Percentiles rank a stretch among this genome's conserved stretches.
phyloP scores from a whole-genome alignment of 441 rosid species.

The Biscutella auriculata region DNA sequence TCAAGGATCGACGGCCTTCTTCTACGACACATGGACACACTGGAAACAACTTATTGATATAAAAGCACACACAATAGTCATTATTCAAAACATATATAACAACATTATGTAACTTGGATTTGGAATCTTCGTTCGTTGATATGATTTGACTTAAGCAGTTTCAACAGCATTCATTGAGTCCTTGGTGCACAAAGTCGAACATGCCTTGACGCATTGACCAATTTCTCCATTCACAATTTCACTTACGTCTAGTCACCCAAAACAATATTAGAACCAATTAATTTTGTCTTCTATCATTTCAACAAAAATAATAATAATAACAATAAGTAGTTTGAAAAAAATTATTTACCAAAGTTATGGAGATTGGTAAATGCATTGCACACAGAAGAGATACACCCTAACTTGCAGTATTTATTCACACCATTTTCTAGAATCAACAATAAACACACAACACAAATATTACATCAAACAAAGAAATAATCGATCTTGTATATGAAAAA shows the following conservation, averaged over 20 bases:
- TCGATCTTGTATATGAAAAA: neutral
- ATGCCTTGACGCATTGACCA: neutral
- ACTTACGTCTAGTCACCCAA: neutral
- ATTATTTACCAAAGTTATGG: neutral
- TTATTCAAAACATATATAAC: too few relatives aligned
- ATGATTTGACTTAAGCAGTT: neutral
- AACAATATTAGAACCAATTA: neutral
- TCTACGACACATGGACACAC: too few relatives aligned
- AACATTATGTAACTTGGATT: too few relatives aligned
- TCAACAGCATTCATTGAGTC: neutral
- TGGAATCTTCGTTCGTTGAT: too few relatives aligned
- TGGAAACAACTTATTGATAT: too few relatives aligned
- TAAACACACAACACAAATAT: neutral
- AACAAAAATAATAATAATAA: neutral
- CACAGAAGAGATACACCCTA: neutral
- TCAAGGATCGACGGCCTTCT: too few relatives aligned
- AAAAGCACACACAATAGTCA: too few relatives aligned
- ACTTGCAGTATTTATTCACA: neutral
- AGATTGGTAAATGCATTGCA: neutral
- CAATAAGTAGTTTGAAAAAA: too few relatives aligned
- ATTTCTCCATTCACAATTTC: neutral
- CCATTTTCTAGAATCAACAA: neutral
- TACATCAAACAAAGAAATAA: neutral
- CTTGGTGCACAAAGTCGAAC: neutral
- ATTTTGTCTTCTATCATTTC: neutral